phyloP scores from a whole-genome alignment of 345 rosid genomes.

The Bruguiera sexangula region DNA sequence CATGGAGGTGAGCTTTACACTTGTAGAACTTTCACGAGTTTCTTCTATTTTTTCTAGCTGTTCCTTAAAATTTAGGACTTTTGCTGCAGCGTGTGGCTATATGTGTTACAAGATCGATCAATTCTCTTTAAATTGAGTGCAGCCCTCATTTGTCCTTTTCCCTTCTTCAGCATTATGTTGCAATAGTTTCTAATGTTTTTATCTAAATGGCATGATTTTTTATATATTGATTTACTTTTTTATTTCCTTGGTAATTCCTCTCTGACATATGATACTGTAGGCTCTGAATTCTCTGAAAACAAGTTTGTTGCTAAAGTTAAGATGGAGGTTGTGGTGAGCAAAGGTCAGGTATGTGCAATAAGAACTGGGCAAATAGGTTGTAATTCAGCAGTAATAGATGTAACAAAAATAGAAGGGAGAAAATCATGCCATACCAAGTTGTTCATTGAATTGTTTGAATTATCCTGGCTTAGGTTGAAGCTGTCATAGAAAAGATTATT shows the following conservation, averaged over 20 bases:
- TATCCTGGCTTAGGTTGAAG: conserved; percentile 57
- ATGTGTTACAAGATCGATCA: no score
- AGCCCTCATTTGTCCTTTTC: background rate
- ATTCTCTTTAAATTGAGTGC: no score
- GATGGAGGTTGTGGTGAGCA: conserved; percentile 81
- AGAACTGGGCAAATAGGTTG: background rate
- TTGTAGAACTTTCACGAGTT: background rate
- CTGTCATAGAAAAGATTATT: conserved; percentile 61
- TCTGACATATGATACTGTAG: conserved; percentile 27
- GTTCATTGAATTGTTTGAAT: background rate
- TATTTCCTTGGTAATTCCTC: conserved; percentile 3
- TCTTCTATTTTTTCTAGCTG: background rate
- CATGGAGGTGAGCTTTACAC: conserved; percentile 58
- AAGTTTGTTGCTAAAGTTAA: conserved; percentile 86
- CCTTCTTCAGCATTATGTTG: background rate
- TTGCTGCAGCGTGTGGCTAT: no score
- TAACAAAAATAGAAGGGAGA: background rate
- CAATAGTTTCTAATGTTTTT: background rate
- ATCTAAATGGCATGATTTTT: background rate
- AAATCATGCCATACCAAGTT: background rate
- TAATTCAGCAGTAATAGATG: background rate
- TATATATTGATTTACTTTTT: background rate
- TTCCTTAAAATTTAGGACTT: background rate
- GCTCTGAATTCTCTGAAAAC: conserved; percentile 89
- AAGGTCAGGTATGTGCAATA: conserved; percentile 56